phyloP scores from a whole-genome alignment of 2,329 filamentous ascomycete species.

The Trichoderma afroharzianum region DNA sequence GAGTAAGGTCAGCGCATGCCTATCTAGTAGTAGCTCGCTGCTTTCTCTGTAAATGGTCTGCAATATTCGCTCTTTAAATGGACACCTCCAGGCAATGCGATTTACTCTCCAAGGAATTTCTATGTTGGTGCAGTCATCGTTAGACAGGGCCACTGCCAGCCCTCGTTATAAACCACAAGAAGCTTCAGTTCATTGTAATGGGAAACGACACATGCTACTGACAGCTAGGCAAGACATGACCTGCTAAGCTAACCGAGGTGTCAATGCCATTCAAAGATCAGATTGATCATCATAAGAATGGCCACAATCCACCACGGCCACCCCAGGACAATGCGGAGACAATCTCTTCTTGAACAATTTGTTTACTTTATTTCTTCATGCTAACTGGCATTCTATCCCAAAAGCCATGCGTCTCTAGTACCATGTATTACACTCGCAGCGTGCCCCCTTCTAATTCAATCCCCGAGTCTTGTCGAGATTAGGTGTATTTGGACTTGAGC shows the following conservation, averaged over 20 bases:
- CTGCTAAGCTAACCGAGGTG: neutral
- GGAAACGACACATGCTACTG: neutral
- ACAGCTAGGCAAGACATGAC: neutral
- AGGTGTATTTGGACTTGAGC: conserved; percentile 67
- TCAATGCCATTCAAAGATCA: neutral
- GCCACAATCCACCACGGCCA: neutral
- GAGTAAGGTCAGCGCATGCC: neutral
- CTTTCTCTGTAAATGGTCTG: neutral
- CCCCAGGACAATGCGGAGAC: neutral
- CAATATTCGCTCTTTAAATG: neutral
- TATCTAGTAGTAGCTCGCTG: neutral
- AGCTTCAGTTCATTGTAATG: neutral
- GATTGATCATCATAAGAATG: neutral
- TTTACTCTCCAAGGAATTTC: neutral
- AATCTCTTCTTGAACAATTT: neutral
- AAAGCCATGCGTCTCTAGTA: conserved; percentile 1
- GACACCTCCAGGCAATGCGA: neutral
- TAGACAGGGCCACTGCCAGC: neutral
- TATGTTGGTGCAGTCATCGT: neutral
- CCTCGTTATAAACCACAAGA: neutral
- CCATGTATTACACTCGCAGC: neutral
- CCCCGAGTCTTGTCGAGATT: conserved; percentile 62
- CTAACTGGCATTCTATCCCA: conserved; percentile 4
- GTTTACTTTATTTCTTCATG: neutral
- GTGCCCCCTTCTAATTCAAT: conserved; percentile 20